Evolutionary conservation across 139 green algal species (phyloP).

Genomic region (Asterochloris sp.): DNA sequence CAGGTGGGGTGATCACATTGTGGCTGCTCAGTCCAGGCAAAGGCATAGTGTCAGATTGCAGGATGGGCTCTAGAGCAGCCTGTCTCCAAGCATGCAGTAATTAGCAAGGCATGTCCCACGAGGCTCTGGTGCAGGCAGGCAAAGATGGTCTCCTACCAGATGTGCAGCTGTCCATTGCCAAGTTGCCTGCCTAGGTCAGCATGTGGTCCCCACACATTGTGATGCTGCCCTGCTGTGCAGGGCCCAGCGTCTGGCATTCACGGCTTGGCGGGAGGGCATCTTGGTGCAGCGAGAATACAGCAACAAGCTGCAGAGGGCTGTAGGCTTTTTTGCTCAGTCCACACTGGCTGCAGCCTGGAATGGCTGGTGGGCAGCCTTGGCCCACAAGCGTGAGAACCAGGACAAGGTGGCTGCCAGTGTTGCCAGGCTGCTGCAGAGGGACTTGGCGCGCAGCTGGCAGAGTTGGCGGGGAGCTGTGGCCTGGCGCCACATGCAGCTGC

Average conservation of each 20-base stretch:
- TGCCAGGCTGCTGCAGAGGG: conserved; percentile 13
- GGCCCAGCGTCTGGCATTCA: background rate
- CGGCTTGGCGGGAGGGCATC: background rate
- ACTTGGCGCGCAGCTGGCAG: conserved; percentile 12
- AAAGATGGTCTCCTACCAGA: no score
- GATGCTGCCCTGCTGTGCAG: no score
- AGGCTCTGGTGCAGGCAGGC: no score
- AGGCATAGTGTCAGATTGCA: no score
- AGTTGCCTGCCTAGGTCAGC: no score
- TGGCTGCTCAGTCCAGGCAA: no score
- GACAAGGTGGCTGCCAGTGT: conserved; percentile 9
- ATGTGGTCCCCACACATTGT: no score
- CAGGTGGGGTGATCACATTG: background rate
- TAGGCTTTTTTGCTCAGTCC: background rate
- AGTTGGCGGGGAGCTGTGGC: background rate
- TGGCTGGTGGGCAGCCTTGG: background rate
- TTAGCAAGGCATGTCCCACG: no score
- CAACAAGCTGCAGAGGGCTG: conserved; percentile 2
- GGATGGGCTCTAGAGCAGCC: no score
- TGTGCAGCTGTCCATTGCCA: no score
- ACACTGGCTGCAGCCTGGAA: background rate
- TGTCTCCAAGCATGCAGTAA: no score
- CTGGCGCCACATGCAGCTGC: background rate
- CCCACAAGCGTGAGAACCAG: background rate
- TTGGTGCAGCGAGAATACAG: background rate